Conservation (phyloP, 1,284 basidiomycete species). For the Puccinia polysora region DNA sequence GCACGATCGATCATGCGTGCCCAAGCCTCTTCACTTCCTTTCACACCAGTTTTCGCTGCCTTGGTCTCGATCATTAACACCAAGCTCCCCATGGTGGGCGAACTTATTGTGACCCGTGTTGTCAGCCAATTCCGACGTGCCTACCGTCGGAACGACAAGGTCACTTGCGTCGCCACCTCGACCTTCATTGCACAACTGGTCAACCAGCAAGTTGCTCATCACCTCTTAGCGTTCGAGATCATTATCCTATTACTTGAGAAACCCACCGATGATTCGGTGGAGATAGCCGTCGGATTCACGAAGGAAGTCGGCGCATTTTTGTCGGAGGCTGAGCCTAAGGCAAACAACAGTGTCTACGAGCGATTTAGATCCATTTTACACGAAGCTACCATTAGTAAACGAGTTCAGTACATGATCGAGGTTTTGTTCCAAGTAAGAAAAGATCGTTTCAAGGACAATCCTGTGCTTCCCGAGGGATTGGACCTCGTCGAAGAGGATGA, state of each 20-base stretch:
- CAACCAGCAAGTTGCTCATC: conserved; percentile 90
- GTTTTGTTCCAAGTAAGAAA: conserved; percentile 96
- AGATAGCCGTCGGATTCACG: conserved; percentile 96
- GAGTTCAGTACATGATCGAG: conserved; percentile 99
- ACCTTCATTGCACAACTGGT: conserved; percentile 95
- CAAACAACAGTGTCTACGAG: conserved; percentile 86
- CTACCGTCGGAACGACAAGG: conserved; percentile 94
- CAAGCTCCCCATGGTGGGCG: conserved; percentile 92
- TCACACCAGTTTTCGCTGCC: conserved; percentile 94
- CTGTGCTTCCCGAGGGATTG: conserved; percentile 81
- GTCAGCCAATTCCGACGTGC: conserved; percentile 91
- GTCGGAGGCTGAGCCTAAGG: conserved; percentile 86
- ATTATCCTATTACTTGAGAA: conserved; percentile 87
- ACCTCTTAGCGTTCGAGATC: conserved; percentile 90
- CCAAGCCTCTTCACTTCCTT: conserved; percentile 90
- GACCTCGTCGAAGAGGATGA: conserved; percentile 97
- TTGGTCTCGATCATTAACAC: conserved; percentile 93
- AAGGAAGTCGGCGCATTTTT: conserved; percentile 95
- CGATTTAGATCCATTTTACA: conserved; percentile 94
- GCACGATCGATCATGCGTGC: conserved; percentile 95
- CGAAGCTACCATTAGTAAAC: conserved; percentile 84
- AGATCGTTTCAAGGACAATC: conserved; percentile 98
- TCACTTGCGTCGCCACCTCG: conserved; percentile 83
- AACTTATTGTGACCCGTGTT: conserved; percentile 78
- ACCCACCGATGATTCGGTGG: conserved; percentile 95